Conservation (phyloP, 352 stramenopile species). For the Pythium sp. region DNA sequence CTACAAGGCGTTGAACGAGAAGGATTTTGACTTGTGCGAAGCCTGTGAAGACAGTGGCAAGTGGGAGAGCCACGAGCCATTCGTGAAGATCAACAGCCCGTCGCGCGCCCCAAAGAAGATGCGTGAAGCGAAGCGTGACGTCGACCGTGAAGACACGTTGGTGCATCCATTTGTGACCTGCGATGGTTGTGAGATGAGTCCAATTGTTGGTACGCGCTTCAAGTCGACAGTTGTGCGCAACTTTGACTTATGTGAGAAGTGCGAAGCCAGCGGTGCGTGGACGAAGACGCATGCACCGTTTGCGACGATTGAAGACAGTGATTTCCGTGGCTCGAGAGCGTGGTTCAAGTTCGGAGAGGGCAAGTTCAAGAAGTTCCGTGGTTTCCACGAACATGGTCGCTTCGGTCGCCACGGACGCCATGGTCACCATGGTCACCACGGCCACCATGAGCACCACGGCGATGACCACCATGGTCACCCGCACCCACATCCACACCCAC, state of each 20-base stretch:
- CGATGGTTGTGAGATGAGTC: constrained; percentile 59
- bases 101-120: constrained; percentile 42
- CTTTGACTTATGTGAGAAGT: constrained; percentile 71
- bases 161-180: constrained; percentile 54
- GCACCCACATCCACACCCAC: constrained; percentile 13
- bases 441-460: constrained; percentile 13
- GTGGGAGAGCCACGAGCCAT: constrained; percentile 48
- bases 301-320: constrained; percentile 36
- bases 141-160: constrained; percentile 17
- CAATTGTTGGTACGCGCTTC: constrained; percentile 62
- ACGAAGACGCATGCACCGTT: constrained; percentile 52
- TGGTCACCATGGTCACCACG: constrained; percentile 9
- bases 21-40: constrained; percentile 80
- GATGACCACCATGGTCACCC: constrained; percentile 16
- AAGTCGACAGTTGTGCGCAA: constrained; percentile 56
- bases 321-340: constrained; percentile 32
- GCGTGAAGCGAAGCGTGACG: too few species aligned
- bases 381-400: constrained; percentile 22
- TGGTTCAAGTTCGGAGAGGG: constrained; percentile 25
- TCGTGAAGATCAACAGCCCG: constrained; percentile 80
- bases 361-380: constrained; percentile 24
- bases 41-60: constrained; percentile 59
- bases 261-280: constrained; percentile 45
- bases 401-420: constrained; percentile 17
- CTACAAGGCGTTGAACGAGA: constrained; percentile 76